Percentiles rank a stretch among this genome's conserved stretches.
phyloP scores from a whole-genome alignment of 805 yeast genomes.

The Saturnispora galanensis region DNA sequence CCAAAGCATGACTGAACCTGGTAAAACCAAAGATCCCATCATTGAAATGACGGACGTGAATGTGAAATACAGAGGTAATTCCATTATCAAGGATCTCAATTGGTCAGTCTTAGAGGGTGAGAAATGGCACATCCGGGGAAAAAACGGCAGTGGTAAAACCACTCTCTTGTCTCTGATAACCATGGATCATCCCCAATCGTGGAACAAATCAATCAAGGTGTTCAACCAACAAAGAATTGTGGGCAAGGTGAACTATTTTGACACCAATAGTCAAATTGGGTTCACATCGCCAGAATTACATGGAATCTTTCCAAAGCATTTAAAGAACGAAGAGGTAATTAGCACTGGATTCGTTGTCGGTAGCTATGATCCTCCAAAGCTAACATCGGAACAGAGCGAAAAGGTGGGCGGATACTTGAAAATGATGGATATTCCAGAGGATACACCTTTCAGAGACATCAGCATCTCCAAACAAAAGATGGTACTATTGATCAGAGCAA shows the following conservation, averaged over 20 bases:
- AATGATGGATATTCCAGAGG: slow-evolving; percentile 36
- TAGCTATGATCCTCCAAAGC: slow-evolving; percentile 42
- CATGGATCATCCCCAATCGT: slow-evolving; percentile 94
- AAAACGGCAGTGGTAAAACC: slow-evolving; percentile 90
- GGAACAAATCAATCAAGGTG: slow-evolving; percentile 62
- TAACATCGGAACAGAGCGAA: slow-evolving; percentile 29
- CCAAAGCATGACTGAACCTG: too few species aligned
- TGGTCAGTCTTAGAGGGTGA: slow-evolving; percentile 68
- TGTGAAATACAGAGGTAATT: slow-evolving; percentile 54
- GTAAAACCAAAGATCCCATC: slow-evolving; percentile 7
- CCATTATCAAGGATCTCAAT: slow-evolving; percentile 46
- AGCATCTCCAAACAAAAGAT: slow-evolving; percentile 70
- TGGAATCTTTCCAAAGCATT: slow-evolving; percentile 59
- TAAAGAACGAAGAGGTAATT: slow-evolving; percentile 48
- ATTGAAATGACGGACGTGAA: slow-evolving; percentile 53
- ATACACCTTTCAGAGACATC: slow-evolving; percentile 41
- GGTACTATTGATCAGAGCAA: slow-evolving; percentile 63
- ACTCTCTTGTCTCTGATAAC: slow-evolving; percentile 77
- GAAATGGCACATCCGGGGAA: slow-evolving; percentile 83
- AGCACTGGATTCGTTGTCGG: slow-evolving; percentile 72
- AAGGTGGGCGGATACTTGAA: slow-evolving; percentile 37
- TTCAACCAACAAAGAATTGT: slow-evolving; percentile 61
- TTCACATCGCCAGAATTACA: slow-evolving; percentile 89
- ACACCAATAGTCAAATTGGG: slow-evolving; percentile 71
- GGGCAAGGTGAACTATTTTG: slow-evolving; percentile 69